phyloP scores from a whole-genome alignment of 805 yeast species.

The Zygosaccharomyces gambellarensis region DNA sequence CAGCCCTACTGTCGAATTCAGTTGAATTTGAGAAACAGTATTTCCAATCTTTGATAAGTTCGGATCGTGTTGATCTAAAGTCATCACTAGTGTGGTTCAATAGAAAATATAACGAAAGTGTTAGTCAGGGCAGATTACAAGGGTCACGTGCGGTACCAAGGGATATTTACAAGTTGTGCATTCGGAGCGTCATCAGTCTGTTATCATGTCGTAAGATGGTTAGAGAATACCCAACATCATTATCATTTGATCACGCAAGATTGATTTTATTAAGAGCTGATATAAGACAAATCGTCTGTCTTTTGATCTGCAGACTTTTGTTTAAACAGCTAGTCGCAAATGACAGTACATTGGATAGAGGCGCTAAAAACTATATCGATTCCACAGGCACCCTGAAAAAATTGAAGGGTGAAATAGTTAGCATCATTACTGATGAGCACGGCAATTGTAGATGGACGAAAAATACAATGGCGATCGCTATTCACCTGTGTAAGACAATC shows the following conservation, averaged over 20 bases:
- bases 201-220: conserved; percentile 77
- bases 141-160: conserved; percentile 6
- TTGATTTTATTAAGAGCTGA: conserved; percentile 76
- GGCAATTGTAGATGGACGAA: conserved; percentile 90
- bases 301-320: conserved; percentile 65
- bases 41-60: conserved; percentile 42
- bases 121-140: conserved; percentile 14
- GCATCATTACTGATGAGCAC: conserved; percentile 77
- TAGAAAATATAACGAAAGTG: conserved; percentile 30
- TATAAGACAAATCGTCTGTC: conserved; percentile 76
- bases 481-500: conserved; percentile 41
- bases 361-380: conserved; percentile 36
- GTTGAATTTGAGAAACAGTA: conserved; percentile 86
- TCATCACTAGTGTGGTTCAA: conserved; percentile 66
- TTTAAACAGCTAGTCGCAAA: conserved; percentile 60
- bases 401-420: conserved; percentile 66
- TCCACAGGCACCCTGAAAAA: conserved; percentile 38
- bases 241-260: conserved; percentile 80
- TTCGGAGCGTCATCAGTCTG: conserved; percentile 54
- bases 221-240: conserved; percentile 74
- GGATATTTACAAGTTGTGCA: conserved; percentile 39
- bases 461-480: conserved; percentile 64
- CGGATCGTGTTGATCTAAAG: conserved; percentile 54
- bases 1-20: conserved; percentile 79
- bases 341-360: conserved; percentile 27